Conservation (phyloP, 441 rosid genomes). For the Pelargonium fulgidum region DNA sequence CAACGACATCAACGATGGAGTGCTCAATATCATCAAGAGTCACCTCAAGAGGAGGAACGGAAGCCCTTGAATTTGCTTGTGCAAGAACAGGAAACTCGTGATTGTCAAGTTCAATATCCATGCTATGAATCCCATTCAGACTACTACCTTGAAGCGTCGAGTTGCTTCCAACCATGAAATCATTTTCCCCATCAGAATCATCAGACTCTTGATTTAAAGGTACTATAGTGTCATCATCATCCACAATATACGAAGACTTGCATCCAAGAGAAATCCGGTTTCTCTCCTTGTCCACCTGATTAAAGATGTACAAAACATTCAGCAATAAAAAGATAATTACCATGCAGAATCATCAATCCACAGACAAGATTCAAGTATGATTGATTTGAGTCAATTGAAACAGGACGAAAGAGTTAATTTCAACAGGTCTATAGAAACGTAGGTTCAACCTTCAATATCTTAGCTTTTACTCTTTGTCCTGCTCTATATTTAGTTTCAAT, state of each 20-base stretch:
- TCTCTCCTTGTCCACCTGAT: conserved; percentile 73
- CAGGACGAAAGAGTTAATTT: not conserved
- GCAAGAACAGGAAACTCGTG: conserved; percentile 46
- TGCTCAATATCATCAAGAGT: conserved; percentile 62
- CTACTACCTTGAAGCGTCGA: conserved; percentile 20
- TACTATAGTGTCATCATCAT: conserved; percentile 27
- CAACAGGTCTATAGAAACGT: conserved; percentile 8
- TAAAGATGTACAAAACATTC: conserved; percentile 18
- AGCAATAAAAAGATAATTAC: conserved; percentile 18
- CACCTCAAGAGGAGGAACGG: conserved; percentile 77
- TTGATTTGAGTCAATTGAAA: too few relatives aligned
- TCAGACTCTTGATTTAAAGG: conserved; percentile 37
- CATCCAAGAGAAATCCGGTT: conserved; percentile 83
- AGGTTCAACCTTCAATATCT: conserved; percentile 69
- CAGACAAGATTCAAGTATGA: not conserved
- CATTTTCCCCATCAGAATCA: conserved; percentile 40
- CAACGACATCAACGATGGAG: conserved; percentile 34
- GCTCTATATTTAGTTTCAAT: conserved; percentile 55
- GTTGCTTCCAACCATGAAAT: conserved; percentile 22
- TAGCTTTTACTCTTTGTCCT: conserved; percentile 68
- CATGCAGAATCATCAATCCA: conserved; percentile 5
- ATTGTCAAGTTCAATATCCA: conserved; percentile 35
- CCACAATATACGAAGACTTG: conserved; percentile 52
- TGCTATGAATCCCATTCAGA: conserved; percentile 24
- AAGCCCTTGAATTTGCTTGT: conserved; percentile 66